Evolutionary conservation across 257 asterid genomes (phyloP).

Genomic region (Solanum paucissectum): DNA sequence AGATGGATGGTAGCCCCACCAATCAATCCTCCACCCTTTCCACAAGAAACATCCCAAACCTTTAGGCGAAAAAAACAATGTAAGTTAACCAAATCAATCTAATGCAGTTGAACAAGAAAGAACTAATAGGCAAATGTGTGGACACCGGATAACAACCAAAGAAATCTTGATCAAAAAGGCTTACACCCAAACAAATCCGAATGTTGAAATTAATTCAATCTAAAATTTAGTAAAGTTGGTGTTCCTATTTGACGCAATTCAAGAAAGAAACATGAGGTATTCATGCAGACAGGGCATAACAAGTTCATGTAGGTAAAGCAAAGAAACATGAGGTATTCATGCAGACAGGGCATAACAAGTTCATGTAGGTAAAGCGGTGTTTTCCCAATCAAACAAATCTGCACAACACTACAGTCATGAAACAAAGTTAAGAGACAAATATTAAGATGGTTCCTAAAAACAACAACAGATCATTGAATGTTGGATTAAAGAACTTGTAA

Average conservation of each 20-base stretch:
- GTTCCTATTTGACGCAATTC: neutral
- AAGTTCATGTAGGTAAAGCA: neutral
- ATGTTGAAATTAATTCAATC: neutral
- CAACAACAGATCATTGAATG: neutral
- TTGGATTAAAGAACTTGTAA: neutral
- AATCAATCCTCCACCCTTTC: constrained; percentile 54
- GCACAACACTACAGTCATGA: neutral
- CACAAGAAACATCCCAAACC: constrained; percentile 90
- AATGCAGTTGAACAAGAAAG: neutral
- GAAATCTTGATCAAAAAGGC: neutral
- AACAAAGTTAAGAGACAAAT: neutral
- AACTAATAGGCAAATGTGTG: neutral
- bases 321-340: neutral
- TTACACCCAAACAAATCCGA: neutral
- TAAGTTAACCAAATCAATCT: neutral
- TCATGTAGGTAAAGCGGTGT: neutral
- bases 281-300: neutral
- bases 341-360: neutral
- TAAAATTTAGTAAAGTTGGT: neutral
- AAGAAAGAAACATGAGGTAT: neutral
- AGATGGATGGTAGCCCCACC: constrained; percentile 98
- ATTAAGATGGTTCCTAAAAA: neutral
- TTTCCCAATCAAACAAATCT: neutral
- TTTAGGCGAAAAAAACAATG: neutral
- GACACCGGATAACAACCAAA: neutral